Evolutionary conservation across 176 grass and related monocot species (phyloP), one percentile per base, ranked within the genome.

Genomic region (Dactylis glomerata): DNA sequence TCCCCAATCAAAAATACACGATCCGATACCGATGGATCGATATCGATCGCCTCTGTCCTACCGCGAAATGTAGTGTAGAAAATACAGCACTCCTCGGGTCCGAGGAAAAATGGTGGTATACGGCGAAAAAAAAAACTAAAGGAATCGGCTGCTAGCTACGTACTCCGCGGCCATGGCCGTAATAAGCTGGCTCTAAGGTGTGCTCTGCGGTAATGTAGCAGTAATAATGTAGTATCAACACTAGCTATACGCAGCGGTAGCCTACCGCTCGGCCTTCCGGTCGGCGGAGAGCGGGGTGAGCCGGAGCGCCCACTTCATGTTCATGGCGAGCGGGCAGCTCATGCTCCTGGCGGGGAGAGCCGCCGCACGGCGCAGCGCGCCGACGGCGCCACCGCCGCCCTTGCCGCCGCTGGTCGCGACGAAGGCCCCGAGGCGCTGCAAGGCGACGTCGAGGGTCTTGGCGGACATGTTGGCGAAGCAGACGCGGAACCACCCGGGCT

Each of bases 381-480:
- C 8, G n/a, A 40, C 66, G 31, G 30, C 7, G 44, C 81, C 78
- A 24, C 37, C 10, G 36, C 84, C 78, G 28, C 28, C 28, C 28
- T 88, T 73, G 42, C 41, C 2, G 34, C 67, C 2, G 34, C 67
- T 42, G 8, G 15, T 73, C 70, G 47, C 80, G 11, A 92, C 83
- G 79, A 98, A 98, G 16, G 31, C 80, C 31, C 57, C 49, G 0
- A 98, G 66, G 37, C 96, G 87, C 68, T 82, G 58, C 89, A 95
- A 66, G 16, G 96, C 93, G 16, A 90, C 74, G 62, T 92, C 80
- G 59, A 98, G 84, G 5, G 96, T 98, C 70, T 93, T 87, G 41
- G 81, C 57, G 15, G 93, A 94, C 86, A 98, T 95, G 86, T 98
- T 98, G 34, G 96, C 96, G 66, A 98, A 98, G 89, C 96, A 98